These are phyloP conservation scores for Phytopythium vexans DNA, from an alignment of 352 stramenopile species.

Conservation along the genomic window DNA sequence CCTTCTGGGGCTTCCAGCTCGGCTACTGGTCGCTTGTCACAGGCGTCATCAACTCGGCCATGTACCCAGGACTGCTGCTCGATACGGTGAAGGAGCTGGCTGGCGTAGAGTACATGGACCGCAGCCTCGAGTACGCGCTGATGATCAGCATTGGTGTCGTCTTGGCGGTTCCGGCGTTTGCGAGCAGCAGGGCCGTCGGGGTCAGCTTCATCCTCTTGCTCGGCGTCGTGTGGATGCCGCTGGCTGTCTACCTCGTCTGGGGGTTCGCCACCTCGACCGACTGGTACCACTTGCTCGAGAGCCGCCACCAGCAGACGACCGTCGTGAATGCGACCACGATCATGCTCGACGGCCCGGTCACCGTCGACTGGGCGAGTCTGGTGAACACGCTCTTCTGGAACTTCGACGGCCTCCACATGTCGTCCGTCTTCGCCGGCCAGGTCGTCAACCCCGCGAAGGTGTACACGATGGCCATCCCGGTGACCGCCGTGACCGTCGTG, in stretches of 20 bases:
- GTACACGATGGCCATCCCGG: slow-evolving; percentile 73
- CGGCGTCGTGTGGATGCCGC: slow-evolving; percentile 77
- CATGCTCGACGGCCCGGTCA: slow-evolving; percentile 6
- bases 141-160: slow-evolving; percentile 22
- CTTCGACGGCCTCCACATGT: slow-evolving; percentile 88
- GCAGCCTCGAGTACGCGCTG: slow-evolving; percentile 14
- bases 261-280: slow-evolving; percentile 9
- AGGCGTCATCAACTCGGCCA: slow-evolving; percentile 41
- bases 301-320: slow-evolving; percentile 3
- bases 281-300: slow-evolving; percentile 7
- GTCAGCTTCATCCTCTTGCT: slow-evolving; percentile 54
- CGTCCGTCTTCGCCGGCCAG: slow-evolving; percentile 82
- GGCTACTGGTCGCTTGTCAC: slow-evolving; percentile 69
- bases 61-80: slow-evolving; percentile 53
- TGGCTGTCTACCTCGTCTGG: slow-evolving; percentile 54
- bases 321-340: neutral
- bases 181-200: slow-evolving; percentile 59
- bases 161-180: slow-evolving; percentile 18
- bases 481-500: slow-evolving; percentile 56
- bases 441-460: slow-evolving; percentile 66
- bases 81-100: slow-evolving; percentile 1
- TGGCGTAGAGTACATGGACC: neutral
- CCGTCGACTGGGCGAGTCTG: slow-evolving; percentile 60
- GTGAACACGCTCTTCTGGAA: slow-evolving; percentile 94
- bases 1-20: slow-evolving; percentile 65